These are phyloP conservation scores for Kwoniella heveanensis DNA, from an alignment of 768 basidiomycete species.

Conservation along the genomic window DNA sequence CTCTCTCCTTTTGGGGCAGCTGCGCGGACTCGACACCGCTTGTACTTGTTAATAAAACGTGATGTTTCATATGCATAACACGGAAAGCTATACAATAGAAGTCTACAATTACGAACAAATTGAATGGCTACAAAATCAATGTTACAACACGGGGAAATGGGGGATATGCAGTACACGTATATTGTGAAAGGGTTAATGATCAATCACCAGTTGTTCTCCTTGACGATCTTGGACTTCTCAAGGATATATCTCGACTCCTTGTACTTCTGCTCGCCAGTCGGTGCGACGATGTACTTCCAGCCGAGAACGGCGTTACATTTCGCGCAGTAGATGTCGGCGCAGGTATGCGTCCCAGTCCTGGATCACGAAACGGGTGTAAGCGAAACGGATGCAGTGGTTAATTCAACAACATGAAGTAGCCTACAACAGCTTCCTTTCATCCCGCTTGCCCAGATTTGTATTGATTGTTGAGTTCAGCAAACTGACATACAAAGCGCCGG, in stretches of 20 bases:
- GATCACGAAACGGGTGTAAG: too few relatives aligned
- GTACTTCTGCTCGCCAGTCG: slow-evolving; percentile 53
- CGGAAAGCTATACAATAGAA: background rate
- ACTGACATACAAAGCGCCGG: slow-evolving; percentile 21
- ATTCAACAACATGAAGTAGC: slow-evolving; percentile 5
- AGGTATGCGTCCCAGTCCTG: slow-evolving; percentile 54
- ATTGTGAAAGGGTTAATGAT: background rate
- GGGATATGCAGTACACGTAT: background rate
- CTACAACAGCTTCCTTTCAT: slow-evolving; percentile 51
- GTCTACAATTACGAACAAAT: background rate
- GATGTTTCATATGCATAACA: background rate
- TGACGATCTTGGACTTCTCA: slow-evolving; percentile 52
- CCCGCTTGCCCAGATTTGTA: slow-evolving; percentile 47
- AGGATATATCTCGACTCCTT: slow-evolving; percentile 56
- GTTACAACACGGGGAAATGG: too few relatives aligned
- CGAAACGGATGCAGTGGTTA: too few relatives aligned
- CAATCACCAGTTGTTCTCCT: slow-evolving; percentile 54
- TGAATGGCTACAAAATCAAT: too few relatives aligned
- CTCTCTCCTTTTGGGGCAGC: too few relatives aligned
- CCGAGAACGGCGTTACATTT: slow-evolving; percentile 45
- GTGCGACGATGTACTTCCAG: slow-evolving; percentile 55
- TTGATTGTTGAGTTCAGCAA: slow-evolving; percentile 56
- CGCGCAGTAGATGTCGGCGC: slow-evolving; percentile 50
- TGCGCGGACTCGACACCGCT: too few relatives aligned
- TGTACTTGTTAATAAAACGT: background rate